A percentile compares a stretch with the other conserved stretches of the same genome.
Evolutionary conservation across 2,329 filamentous ascomycete genomes (phyloP).

Genomic region (Fusarium sp.): DNA sequence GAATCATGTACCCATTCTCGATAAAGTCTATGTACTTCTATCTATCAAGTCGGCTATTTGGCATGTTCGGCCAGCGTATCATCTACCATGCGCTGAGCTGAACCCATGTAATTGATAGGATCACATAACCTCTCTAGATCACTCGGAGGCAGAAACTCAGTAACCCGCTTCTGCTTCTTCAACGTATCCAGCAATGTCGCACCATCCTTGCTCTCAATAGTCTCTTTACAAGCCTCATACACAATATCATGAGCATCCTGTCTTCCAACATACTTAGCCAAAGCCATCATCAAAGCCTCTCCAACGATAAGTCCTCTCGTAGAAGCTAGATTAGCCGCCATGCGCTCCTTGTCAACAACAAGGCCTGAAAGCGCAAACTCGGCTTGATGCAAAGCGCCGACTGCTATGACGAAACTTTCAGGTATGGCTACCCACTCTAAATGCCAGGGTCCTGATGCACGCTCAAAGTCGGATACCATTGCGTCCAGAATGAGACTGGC

Average conservation of each 20-base stretch:
- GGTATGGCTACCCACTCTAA: slow-evolving; percentile 69
- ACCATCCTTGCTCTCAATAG: slow-evolving; percentile 18
- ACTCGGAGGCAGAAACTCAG: rapidly evolving
- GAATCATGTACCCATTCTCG: no score
- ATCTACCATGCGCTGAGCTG: neutral
- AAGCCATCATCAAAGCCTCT: slow-evolving; percentile 71
- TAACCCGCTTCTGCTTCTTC: neutral
- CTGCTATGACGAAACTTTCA: slow-evolving; percentile 64
- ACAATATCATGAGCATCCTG: slow-evolving; percentile 68
- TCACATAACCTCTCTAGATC: slow-evolving; percentile 11
- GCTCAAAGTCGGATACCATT: slow-evolving; percentile 70
- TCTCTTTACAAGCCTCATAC: slow-evolving; percentile 61
- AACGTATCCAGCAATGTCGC: neutral
- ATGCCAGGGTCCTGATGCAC: slow-evolving; percentile 70
- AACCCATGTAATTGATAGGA: slow-evolving; percentile 19
- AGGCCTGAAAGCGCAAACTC: slow-evolving; percentile 65
- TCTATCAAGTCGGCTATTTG: neutral
- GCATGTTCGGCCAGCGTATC: neutral
- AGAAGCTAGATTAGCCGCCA: slow-evolving; percentile 64
- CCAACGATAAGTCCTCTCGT: slow-evolving; percentile 67
- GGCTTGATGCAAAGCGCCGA: slow-evolving; percentile 65
- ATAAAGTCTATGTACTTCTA: no score
- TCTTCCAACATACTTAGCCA: slow-evolving; percentile 65
- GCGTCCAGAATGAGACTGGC: slow-evolving; percentile 65
- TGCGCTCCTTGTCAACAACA: slow-evolving; percentile 61